Evolutionary conservation across 2,329 filamentous ascomycete species (phyloP), one percentile per base, ranked within the genome.

Genomic region (Fusarium falciforme): DNA sequence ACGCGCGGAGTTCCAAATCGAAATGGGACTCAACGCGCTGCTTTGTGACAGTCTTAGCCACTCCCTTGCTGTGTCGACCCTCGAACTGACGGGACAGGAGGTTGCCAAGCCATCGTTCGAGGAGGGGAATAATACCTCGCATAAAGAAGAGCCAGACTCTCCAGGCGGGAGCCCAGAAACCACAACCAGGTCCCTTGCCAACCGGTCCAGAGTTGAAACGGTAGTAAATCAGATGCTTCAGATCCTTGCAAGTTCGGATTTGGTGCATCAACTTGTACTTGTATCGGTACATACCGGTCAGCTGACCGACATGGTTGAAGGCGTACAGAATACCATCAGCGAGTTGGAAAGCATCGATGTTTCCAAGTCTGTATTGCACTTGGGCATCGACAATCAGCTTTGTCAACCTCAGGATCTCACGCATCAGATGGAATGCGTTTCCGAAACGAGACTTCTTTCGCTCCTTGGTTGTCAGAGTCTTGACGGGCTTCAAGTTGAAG

Each of bases 231-330:
- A 99, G 86, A 89, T 99, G 96, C 89, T 99, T 99, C 81, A 99
- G 83, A 84, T 99, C 96, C 84, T 99, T 99, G 88, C 96, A 99
- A 1, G 96, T 97, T 78, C 96, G 94, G 78, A 99, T 99, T 84
- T 99, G 96, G 82, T 99, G 96, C 96, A 99, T 99, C 66, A 99
- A 89, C 88, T 99, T 99, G 87, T 99, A 99, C 88, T 99, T 99
- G 89, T 99, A 99, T 70, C 96, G 93, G 85, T 99, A 99, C 96
- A 99, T 99, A 82, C 96, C 96, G 17, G 96, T 99, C 71, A 99
- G 87, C 83, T 99, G 97, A 71, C 96, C 96, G 66, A 99, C 96
- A 78, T 99, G 96, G 84, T 99, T 99, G 87, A 99, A 99, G 20
- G 96, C 97, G 78, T 99, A 99, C n/a, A 98, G 87, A 66, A 99